phyloP scores from a whole-genome alignment of 805 yeast genomes.

The Barnettozyma siamensis region DNA sequence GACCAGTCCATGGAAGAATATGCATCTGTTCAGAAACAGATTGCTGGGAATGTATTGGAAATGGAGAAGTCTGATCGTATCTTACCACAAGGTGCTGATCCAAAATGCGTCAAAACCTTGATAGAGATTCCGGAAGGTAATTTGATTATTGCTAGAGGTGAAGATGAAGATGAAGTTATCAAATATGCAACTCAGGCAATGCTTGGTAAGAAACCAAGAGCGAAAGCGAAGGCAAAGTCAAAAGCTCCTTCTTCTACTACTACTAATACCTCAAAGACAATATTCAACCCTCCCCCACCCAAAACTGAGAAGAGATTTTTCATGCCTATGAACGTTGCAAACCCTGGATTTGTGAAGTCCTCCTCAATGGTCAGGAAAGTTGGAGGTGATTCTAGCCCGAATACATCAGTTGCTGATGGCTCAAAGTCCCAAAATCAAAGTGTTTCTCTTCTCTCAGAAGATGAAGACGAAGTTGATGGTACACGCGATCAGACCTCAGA shows the following conservation, averaged over 20 bases:
- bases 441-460: conserved; percentile 15
- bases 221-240: conserved; percentile 11
- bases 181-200: conserved; percentile 62
- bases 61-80: conserved; percentile 57
- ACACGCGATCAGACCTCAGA: not conserved
- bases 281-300: conserved; percentile 10
- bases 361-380: conserved; percentile 38
- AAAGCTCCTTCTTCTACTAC: too few species aligned
- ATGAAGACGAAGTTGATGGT: conserved; percentile 10
- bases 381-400: not conserved
- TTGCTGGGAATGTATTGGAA: conserved; percentile 41
- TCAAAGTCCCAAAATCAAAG: conserved; percentile 2
- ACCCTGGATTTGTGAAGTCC: conserved; percentile 56
- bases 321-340: conserved; percentile 64
- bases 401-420: not conserved
- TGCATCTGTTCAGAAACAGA: conserved; percentile 65
- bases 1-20: conserved; percentile 84
- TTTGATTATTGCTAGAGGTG: conserved; percentile 42
- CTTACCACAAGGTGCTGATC: conserved; percentile 51
- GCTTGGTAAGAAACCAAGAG: conserved; percentile 32
- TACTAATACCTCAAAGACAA: conserved; percentile 6
- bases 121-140: conserved; percentile 74
- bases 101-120: conserved; percentile 47
- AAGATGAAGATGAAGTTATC: conserved; percentile 64
- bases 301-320: conserved; percentile 46